A percentile compares a stretch with the other conserved stretches of the same genome.
These are phyloP conservation scores for Calonectria naviculata DNA, from an alignment of 2,329 filamentous ascomycete species.

Conservation along the genomic window DNA sequence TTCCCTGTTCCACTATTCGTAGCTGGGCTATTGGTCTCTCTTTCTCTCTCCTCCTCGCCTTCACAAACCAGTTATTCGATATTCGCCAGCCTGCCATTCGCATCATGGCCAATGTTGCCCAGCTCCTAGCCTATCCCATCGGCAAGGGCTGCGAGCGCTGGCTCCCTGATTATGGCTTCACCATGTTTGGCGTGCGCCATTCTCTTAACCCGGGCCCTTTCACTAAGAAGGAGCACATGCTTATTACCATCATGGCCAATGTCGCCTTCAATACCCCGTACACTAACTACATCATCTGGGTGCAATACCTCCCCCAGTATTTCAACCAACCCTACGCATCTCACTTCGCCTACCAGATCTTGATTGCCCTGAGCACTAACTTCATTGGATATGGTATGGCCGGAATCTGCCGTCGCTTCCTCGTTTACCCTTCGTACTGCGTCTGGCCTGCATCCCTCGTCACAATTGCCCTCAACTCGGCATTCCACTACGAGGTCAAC, in stretches of 20 bases:
- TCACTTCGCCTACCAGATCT: conserved; percentile 64
- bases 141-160: conserved; percentile 62
- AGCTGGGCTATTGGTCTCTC: conserved; percentile 64
- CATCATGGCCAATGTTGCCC: conserved; percentile 66
- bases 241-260: conserved; percentile 73
- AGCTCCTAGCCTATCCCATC: conserved; percentile 66
- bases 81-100: conserved; percentile 66
- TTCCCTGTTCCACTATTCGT: conserved; percentile 65
- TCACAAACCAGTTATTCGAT: conserved; percentile 68
- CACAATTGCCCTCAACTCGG: conserved; percentile 64
- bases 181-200: conserved; percentile 56
- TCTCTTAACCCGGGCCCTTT: conserved; percentile 67
- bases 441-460: conserved; percentile 69
- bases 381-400: conserved; percentile 71
- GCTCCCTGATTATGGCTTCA: conserved; percentile 63
- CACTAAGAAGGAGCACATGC: conserved; percentile 70
- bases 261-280: conserved; percentile 64
- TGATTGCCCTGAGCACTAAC: conserved; percentile 66
- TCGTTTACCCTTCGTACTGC: conserved; percentile 66
- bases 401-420: conserved; percentile 63
- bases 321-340: conserved; percentile 66
- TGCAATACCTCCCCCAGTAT: conserved; percentile 62
- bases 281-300: conserved; percentile 67
- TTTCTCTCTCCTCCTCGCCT: conserved; percentile 61
- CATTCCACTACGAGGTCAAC: conserved; percentile 61